A percentile compares a stretch with the other conserved stretches of the same genome.
phyloP scores from a whole-genome alignment of 2,329 filamentous ascomycete species.

The Ciborinia camelliae region DNA sequence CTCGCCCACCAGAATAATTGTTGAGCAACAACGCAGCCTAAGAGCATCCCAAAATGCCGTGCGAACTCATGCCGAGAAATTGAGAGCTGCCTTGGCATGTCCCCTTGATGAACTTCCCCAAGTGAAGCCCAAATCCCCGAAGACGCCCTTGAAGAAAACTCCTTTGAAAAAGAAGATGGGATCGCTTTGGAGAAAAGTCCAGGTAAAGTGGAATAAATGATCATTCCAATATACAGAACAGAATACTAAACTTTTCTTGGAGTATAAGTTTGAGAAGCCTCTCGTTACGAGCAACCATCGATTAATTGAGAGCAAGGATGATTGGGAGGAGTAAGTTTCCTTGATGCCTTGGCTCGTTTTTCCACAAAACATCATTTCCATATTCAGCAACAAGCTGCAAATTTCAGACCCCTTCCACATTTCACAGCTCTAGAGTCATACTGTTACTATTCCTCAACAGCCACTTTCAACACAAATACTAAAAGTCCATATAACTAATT shows the following conservation, averaged over 20 bases:
- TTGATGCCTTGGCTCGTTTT: too few relatives aligned
- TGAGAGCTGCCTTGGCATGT: conserved; percentile 10
- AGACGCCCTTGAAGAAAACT: not conserved
- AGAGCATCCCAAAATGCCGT: not conserved
- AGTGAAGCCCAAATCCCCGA: not conserved
- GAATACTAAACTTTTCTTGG: not conserved
- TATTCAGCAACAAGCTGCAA: not conserved
- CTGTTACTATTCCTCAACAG: not conserved
- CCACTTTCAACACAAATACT: not conserved
- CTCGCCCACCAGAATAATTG: not conserved
- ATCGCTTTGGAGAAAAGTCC: not conserved
- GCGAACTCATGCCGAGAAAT: conserved; percentile 5
- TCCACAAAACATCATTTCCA: not conserved
- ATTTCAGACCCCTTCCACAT: not conserved
- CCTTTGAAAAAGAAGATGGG: conserved; percentile 9
- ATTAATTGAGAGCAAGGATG: not conserved
- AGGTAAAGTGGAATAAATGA: not conserved
- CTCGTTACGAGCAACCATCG: not conserved
- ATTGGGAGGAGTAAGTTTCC: not conserved
- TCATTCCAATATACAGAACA: not conserved
- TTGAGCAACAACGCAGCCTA: not conserved
- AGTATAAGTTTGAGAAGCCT: not conserved
- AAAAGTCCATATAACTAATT: not conserved
- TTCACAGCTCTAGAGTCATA: not conserved
- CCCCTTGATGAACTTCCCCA: conserved; percentile 1